phyloP scores from a whole-genome alignment of 2,329 filamentous ascomycete genomes.

The Penicillium sp. region DNA sequence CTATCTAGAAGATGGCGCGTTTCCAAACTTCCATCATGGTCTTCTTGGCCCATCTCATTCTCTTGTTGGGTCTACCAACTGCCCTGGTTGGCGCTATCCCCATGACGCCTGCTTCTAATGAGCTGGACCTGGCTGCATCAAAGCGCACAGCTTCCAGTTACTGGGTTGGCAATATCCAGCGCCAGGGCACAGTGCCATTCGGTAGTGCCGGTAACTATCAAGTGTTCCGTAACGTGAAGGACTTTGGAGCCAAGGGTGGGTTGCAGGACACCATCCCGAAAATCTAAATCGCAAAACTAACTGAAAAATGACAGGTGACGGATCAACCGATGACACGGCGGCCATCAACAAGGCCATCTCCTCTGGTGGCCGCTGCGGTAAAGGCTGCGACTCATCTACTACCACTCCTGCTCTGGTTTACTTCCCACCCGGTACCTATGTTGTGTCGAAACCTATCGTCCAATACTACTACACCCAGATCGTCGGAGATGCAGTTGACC shows the following conservation, averaged over 20 bases:
- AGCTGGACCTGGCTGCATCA: slow-evolving; percentile 14
- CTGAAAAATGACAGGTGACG: slow-evolving; percentile 53
- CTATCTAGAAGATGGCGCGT: slow-evolving; percentile 27
- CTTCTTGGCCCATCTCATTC: slow-evolving; percentile 33
- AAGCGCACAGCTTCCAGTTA: slow-evolving; percentile 51
- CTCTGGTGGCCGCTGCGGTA: slow-evolving; percentile 75
- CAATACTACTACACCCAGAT: slow-evolving; percentile 95
- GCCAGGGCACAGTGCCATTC: slow-evolving; percentile 69
- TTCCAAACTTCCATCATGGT: slow-evolving; percentile 29
- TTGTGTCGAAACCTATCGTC: slow-evolving; percentile 75
- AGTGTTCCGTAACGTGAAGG: slow-evolving; percentile 74
- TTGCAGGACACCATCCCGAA: not conserved
- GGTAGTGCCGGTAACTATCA: slow-evolving; percentile 60
- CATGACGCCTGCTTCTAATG: slow-evolving; percentile 7
- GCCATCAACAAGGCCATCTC: slow-evolving; percentile 85
- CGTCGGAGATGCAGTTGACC: slow-evolving; percentile 72
- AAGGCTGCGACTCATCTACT: slow-evolving; percentile 80
- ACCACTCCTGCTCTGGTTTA: slow-evolving; percentile 84
- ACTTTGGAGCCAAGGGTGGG: slow-evolving; percentile 72
- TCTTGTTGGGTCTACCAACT: slow-evolving; percentile 33
- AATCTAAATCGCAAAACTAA: not conserved
- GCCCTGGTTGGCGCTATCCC: slow-evolving; percentile 37
- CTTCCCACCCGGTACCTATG: slow-evolving; percentile 85
- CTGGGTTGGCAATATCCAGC: slow-evolving; percentile 71
- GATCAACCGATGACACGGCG: slow-evolving; percentile 76